Evolutionary conservation across 768 basidiomycete genomes (phyloP).

Genomic region (Amanita inopinata): DNA sequence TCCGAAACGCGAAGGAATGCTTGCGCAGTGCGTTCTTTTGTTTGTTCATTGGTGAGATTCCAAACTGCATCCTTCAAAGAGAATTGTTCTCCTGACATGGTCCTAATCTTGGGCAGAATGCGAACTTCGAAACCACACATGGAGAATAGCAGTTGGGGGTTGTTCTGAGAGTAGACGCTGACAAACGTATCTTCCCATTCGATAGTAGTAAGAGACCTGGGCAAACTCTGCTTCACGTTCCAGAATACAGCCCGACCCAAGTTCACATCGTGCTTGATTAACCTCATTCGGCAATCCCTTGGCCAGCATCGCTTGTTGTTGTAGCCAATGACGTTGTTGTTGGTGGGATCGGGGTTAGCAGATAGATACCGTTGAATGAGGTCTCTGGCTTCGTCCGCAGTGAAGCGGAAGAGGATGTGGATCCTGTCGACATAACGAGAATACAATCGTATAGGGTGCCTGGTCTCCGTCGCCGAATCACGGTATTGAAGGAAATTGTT

Average conservation of each 20-base stretch:
- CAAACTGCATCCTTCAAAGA: slow-evolving; percentile 93
- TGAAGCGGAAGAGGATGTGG: slow-evolving; percentile 96
- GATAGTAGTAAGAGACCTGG: slow-evolving; percentile 92
- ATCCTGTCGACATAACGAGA: slow-evolving; percentile 93
- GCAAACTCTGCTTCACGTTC: slow-evolving; percentile 97
- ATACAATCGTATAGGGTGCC: slow-evolving; percentile 96
- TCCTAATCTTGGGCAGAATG: slow-evolving; percentile 92
- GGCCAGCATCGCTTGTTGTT: slow-evolving; percentile 99
- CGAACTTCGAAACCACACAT: slow-evolving; percentile 99
- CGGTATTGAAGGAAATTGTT: slow-evolving; percentile 98
- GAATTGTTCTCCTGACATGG: slow-evolving; percentile 93
- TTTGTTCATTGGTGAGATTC: slow-evolving; percentile 95
- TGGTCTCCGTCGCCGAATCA: slow-evolving; percentile 89
- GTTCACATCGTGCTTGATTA: slow-evolving; percentile 99
- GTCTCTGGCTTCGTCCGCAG: slow-evolving; percentile 93
- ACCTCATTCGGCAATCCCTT: slow-evolving; percentile 95
- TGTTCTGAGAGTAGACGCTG: slow-evolving; percentile 95
- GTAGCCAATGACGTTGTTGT: slow-evolving; percentile 98
- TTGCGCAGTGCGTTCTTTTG: slow-evolving; percentile 95
- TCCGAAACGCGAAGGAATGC: slow-evolving; percentile 98
- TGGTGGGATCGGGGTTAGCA: slow-evolving; percentile 96
- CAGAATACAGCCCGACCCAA: slow-evolving; percentile 97
- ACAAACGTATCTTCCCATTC: slow-evolving; percentile 99
- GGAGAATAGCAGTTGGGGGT: slow-evolving; percentile 94
- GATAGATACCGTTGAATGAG: slow-evolving; percentile 96